Evolutionary conservation across 2,329 filamentous ascomycete genomes (phyloP), one percentile per base, ranked within the genome.

Genomic region (Aspergillus transmontanensis): DNA sequence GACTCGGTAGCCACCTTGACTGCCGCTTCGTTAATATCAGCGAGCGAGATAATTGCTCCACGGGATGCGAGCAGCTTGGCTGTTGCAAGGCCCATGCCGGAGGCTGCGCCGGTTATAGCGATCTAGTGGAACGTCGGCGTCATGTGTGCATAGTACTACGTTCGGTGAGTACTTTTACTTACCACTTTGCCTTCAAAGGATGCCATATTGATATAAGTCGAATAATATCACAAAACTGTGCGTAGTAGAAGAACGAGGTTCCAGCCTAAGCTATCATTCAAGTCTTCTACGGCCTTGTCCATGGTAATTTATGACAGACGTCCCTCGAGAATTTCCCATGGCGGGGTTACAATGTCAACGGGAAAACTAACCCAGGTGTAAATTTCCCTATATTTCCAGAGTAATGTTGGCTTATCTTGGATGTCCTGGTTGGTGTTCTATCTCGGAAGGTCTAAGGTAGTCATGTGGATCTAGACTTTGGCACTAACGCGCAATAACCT

Each of bases 51-150:
- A 28, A 41, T 48, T 16, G 56, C 56, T 19, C 56, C 56, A 10
- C 56, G 41, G 14, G 56, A 43, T 48, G 56, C 56, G 21, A 58
- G 56, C 12, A 50, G n/a, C 19, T 41, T n/a, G 3, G 41, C 57
- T n/a, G 60, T 62, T 2, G 56, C 57, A 6, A 62, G 50, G 1
- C 60, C 60, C 16, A 62, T 59, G 14, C 50, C 50, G 11, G 60
- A 62, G 16, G 60, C 57, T 23, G 57, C 41, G 21, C 41, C 56
- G 19, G 41, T 58, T 21, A 58, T 45, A 9, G 56, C 56, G 41
- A 58, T 58, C 48, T 51, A 6, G 23, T 32, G 28, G 43, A 14
- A 21, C 14, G 32, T 11, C 21, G 10, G 21, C 2, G n/a, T 46
- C 10, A 51, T 1, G 5, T 3, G 19, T 19, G 1, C 7, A 9